phyloP scores from a whole-genome alignment of 345 rosid genomes.

The Noccaea caerulescens region DNA sequence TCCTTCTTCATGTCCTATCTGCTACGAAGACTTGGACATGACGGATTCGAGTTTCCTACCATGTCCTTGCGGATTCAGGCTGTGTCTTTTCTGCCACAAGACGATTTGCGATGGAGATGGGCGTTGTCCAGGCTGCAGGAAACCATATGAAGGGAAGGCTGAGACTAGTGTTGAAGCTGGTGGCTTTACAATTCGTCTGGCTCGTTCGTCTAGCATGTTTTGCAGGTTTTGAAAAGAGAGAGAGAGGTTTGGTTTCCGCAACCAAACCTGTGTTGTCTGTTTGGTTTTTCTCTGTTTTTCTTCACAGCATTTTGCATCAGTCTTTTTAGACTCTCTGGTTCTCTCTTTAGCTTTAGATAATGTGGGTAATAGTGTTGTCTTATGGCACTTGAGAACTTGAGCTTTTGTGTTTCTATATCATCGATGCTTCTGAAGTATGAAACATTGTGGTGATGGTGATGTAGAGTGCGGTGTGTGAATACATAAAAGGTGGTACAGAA shows the following conservation, averaged over 20 bases:
- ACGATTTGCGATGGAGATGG: constrained; percentile 89
- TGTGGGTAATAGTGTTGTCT: constrained; percentile 57
- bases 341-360: constrained; percentile 44
- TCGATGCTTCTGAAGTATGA: constrained; percentile 52
- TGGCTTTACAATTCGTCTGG: constrained; percentile 56
- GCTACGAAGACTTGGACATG: constrained; percentile 83
- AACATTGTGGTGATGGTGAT: constrained; percentile 54
- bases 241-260: constrained; percentile 37
- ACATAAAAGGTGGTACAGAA: constrained; percentile 71
- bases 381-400: constrained; percentile 58
- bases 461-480: constrained; percentile 77
- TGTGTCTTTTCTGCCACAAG: constrained; percentile 95
- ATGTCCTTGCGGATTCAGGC: constrained; percentile 82
- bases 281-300: constrained; percentile 42
- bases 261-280: constrained; percentile 42
- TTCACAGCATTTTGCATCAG: constrained; percentile 43
- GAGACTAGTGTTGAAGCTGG: constrained; percentile 66
- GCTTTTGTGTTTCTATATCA: constrained; percentile 48
- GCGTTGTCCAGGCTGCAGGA: constrained; percentile 99
- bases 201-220: constrained; percentile 85
- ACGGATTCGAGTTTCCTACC: constrained; percentile 88
- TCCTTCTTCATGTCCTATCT: constrained; percentile 71
- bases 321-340: constrained; percentile 41
- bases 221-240: constrained; percentile 60
- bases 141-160: constrained; percentile 60